Evolutionary conservation across 352 stramenopile genomes (phyloP), one percentile per base, ranked within the genome.

Genomic region (Phytophthora sp.): DNA sequence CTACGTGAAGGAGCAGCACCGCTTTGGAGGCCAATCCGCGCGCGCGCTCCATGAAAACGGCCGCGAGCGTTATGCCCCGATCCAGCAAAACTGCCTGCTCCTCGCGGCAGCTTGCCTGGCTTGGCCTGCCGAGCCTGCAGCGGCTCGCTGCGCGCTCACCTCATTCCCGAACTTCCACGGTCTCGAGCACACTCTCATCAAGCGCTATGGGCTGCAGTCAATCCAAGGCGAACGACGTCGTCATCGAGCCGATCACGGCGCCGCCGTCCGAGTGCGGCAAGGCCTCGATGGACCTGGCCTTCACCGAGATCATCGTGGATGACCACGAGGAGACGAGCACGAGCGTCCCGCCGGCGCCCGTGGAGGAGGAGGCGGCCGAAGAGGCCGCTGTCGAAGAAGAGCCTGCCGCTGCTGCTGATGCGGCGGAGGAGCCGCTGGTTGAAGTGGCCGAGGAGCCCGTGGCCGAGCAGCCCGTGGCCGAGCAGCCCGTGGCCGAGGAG

Each of bases 171-270:
- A 71, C 60, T 69, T 68, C 31, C 72, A 35, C 55, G 12, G 28
- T 45, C 17, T 57, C 24, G 2, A 32, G 23, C 18, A 48, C 53
- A 41, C 31, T 38, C 23, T 37, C 43, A 27, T 23, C 38, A 30
- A 34, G 53, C 59, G 15, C 18, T 31, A 90, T 90, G 81, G 81
- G 81, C 69, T 90, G 81, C 81, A 67, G 59, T 53, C 78, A 88
- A 71, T 90, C 81, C 49, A 86, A 74, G 46, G 58, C 68, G 52
- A 81, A 74, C 59, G 69, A 84, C 24, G 69, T 82, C 39, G 71
- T 87, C 34, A 43, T 80, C 15, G 72, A 81, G 48, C 58, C 66
- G 38, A 55, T 52, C 39, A 66, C 61, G 30, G 54, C 65, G 7
- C 60, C 59, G 4, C 27, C 64, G 52, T 69, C 60, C 39, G 60